phyloP scores from a whole-genome alignment of 2,329 filamentous ascomycete species.

The Fusarium longipes region DNA sequence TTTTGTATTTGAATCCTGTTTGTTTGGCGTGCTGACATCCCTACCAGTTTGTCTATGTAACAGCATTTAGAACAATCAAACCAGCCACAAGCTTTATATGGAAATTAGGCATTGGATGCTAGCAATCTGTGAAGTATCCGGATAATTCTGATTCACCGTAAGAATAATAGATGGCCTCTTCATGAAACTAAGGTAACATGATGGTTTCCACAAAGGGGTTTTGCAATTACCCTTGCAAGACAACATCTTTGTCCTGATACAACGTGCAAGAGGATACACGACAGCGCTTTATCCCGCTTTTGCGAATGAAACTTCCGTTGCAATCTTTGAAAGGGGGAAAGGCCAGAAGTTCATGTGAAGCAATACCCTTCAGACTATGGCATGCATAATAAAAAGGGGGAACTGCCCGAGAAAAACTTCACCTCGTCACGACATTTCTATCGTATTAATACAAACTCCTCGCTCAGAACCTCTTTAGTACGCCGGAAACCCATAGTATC shows the following conservation, averaged over 20 bases:
- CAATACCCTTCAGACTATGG: accelerated
- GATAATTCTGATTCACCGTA: no score
- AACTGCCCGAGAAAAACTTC: neutral
- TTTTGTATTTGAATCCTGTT: no score
- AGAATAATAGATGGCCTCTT: neutral
- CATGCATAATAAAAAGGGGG: neutral
- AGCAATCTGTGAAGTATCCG: no score
- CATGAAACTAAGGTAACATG: neutral
- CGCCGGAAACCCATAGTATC: no score
- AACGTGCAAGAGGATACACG: neutral
- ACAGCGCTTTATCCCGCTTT: no score
- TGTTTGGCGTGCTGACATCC: no score
- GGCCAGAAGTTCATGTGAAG: neutral
- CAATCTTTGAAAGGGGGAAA: neutral
- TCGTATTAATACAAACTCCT: neutral
- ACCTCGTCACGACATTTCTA: neutral
- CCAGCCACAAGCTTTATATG: no score
- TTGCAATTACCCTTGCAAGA: neutral
- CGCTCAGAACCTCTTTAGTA: no score
- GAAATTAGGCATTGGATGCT: no score
- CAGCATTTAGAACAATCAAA: no score
- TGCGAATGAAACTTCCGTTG: neutral
- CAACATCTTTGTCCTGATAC: neutral
- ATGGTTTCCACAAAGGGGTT: neutral
- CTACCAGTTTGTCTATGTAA: no score